Evolutionary conservation across 2,329 filamentous ascomycete genomes (phyloP).

Genomic region (Pochonia chlamydosporia): DNA sequence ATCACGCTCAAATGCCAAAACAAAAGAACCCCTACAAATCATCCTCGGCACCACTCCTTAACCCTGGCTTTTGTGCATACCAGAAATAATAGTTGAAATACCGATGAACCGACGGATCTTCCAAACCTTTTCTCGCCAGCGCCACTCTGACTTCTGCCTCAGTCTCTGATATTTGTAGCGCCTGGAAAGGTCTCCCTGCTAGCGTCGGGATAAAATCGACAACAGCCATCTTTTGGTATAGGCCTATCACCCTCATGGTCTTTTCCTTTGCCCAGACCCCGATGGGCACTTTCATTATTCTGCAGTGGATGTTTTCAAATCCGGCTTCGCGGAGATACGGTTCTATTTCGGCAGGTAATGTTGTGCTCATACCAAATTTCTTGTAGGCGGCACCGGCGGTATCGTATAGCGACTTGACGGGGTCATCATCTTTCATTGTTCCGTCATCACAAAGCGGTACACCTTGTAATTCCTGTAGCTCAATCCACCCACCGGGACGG

Average conservation of each 20-base stretch:
- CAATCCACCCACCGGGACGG: constrained; percentile 38
- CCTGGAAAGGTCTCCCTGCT: constrained; percentile 27
- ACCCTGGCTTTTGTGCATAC: constrained; percentile 27
- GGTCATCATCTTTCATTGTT: constrained; percentile 17
- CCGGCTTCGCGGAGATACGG: constrained; percentile 11
- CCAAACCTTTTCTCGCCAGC: constrained; percentile 17
- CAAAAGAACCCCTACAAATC: not conserved
- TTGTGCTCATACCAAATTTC: constrained; percentile 13
- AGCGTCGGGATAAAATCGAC: constrained; percentile 30
- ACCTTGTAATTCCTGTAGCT: constrained; percentile 32
- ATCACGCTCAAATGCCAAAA: not conserved
- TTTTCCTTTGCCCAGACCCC: constrained; percentile 27
- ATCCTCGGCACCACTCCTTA: not conserved
- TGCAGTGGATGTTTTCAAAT: constrained; percentile 21
- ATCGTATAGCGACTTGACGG: constrained; percentile 9
- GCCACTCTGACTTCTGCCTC: constrained; percentile 24
- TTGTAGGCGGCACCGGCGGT: constrained; percentile 10
- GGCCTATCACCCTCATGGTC: constrained; percentile 29
- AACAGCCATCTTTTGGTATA: constrained; percentile 31
- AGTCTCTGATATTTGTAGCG: constrained; percentile 19
- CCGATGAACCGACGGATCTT: constrained; percentile 24
- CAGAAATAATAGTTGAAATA: constrained; percentile 31
- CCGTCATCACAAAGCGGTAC: constrained; percentile 29
- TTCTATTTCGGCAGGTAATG: constrained; percentile 13
- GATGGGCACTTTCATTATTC: constrained; percentile 31